Evolutionary conservation across 495 filamentous ascomycete species (phyloP).

Genomic region (Podospora comata): DNA sequence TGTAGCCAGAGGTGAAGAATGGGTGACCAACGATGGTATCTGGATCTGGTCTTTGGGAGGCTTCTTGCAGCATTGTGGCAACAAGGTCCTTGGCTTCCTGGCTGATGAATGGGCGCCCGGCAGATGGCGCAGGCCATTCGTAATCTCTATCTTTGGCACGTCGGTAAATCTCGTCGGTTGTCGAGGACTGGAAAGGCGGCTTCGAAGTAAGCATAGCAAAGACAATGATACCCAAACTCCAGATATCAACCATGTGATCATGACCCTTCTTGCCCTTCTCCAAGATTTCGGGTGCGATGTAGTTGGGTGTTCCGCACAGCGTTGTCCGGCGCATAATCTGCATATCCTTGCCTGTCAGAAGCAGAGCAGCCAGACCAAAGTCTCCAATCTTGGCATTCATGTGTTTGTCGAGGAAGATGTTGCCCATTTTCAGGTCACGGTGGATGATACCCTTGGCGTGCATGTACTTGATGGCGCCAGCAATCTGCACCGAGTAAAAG

Average conservation of each 20-base stretch:
- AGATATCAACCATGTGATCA: conserved; percentile 88
- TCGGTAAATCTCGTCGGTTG: conserved; percentile 81
- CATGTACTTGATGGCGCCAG: conserved; percentile 95
- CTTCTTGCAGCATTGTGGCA: conserved; percentile 67
- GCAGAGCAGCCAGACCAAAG: conserved; percentile 91
- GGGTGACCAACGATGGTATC: conserved; percentile 79
- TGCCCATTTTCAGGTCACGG: conserved; percentile 95
- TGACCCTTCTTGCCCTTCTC: conserved; percentile 83
- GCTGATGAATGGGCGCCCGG: conserved; percentile 49
- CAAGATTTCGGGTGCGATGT: conserved; percentile 94
- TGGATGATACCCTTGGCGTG: conserved; percentile 94
- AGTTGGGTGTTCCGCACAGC: conserved; percentile 95
- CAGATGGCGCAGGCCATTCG: conserved; percentile 64
- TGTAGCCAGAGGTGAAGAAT: conserved; percentile 68
- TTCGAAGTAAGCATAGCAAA: conserved; percentile 90
- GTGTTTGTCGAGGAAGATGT: conserved; percentile 89
- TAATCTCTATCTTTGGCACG: conserved; percentile 69
- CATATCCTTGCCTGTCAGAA: conserved; percentile 81
- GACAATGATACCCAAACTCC: conserved; percentile 96
- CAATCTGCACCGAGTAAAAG: conserved; percentile 87
- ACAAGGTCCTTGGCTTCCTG: conserved; percentile 75
- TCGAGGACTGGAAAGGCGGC: conserved; percentile 82
- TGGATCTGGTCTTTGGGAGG: conserved; percentile 68
- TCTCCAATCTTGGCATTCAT: conserved; percentile 99
- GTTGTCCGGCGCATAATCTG: conserved; percentile 75